These are phyloP conservation scores for Ceratocystis harringtonii DNA, from an alignment of 2,329 filamentous ascomycete species.

Conservation along the genomic window DNA sequence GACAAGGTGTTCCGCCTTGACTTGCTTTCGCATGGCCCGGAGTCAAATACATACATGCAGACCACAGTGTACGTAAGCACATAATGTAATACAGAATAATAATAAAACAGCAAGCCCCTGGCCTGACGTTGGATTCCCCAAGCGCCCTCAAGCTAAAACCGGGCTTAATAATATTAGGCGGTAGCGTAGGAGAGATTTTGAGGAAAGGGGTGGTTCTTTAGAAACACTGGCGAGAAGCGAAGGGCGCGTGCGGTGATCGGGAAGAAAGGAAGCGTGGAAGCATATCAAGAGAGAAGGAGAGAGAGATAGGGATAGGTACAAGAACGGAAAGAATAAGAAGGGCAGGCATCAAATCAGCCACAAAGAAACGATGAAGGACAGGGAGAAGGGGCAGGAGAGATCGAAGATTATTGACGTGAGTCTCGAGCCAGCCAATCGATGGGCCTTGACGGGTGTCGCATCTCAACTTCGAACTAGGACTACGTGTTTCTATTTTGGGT, in stretches of 20 bases:
- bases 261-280: background rate
- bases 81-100: no score
- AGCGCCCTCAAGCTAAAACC: background rate
- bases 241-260: constrained; percentile 5
- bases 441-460: no score
- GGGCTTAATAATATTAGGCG: background rate
- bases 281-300: background rate
- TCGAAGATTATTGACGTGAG: no score
- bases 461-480: no score
- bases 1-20: no score
- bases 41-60: no score
- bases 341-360: background rate
- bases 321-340: background rate
- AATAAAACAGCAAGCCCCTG: no score
- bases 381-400: background rate
- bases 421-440: no score
- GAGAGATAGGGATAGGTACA: background rate
- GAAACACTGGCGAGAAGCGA: constrained; percentile 7
- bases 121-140: no score
- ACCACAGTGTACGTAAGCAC: no score
- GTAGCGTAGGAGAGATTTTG: constrained; percentile 1
- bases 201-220: background rate
- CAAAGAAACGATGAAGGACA: background rate
- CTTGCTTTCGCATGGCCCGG: no score
- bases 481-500: no score